Conservation (phyloP, 148 eudicot genomes). For the Rhododendron mucronatum region DNA sequence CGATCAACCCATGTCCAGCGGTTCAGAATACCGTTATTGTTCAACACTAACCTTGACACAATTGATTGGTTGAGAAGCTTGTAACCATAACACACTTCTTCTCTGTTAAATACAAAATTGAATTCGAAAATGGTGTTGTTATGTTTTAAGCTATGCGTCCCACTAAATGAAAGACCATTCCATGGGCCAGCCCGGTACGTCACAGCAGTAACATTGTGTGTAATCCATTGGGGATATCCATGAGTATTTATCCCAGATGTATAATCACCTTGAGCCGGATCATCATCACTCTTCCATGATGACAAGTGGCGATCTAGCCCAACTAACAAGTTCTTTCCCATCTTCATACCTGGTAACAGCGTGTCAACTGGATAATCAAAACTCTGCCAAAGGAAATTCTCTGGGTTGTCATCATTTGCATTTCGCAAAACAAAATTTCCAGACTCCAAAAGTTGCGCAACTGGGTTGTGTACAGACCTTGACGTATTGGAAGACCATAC, state of each 20-base stretch:
- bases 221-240: conserved; percentile 16
- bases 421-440: no score
- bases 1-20: not conserved
- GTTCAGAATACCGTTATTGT: conserved; percentile 5
- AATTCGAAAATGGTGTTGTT: not conserved
- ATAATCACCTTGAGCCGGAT: conserved; percentile 20
- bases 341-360: conserved; percentile 15
- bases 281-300: conserved; percentile 16
- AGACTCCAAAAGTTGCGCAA: no score
- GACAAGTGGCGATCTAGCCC: conserved; percentile 4
- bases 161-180: conserved; percentile 22
- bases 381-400: no score
- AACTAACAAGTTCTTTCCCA: conserved; percentile 10
- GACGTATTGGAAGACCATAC: no score
- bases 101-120: not conserved
- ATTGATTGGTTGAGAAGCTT: conserved; percentile 5
- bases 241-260: not conserved
- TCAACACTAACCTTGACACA: conserved; percentile 11
- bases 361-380: no score
- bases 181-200: conserved; percentile 12
- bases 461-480: no score
- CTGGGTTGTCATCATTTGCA: no score
- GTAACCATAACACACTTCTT: conserved; percentile 18
- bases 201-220: not conserved
- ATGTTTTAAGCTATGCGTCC: not conserved